phyloP scores from a whole-genome alignment of 306 rosid genomes.

The Lathyrus aphaca region DNA sequence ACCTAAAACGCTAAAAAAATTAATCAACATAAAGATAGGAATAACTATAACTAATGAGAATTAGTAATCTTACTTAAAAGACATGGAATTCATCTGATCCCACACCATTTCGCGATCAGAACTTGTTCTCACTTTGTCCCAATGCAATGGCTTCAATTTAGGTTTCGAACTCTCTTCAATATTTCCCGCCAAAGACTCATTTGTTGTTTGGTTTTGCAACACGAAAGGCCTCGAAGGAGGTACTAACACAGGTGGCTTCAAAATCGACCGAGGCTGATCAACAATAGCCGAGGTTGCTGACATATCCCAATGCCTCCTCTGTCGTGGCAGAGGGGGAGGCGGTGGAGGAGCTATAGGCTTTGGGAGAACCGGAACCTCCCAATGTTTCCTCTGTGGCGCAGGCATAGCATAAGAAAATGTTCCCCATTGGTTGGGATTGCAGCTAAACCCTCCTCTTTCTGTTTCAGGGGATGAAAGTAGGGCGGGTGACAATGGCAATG shows the following conservation, averaged over 20 bases:
- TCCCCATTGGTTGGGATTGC: background rate
- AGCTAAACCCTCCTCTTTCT: constrained; percentile 42
- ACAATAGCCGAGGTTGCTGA: constrained; percentile 27
- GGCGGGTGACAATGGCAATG: constrained; percentile 44
- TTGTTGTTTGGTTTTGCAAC: constrained; percentile 43
- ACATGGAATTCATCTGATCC: constrained; percentile 92
- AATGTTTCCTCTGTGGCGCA: constrained; percentile 41
- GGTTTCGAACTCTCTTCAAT: constrained; percentile 60
- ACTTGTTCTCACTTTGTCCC: constrained; percentile 97
- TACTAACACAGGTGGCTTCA: constrained; percentile 60
- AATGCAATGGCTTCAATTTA: constrained; percentile 80
- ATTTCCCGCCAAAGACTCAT: constrained; percentile 40
- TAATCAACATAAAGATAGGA: background rate
- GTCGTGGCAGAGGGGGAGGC: constrained; percentile 23
- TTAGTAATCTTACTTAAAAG: constrained; percentile 66
- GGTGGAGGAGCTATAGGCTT: constrained; percentile 22
- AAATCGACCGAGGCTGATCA: constrained; percentile 34
- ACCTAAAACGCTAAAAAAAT: background rate
- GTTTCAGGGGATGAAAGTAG: constrained; percentile 52
- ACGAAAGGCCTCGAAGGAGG: constrained; percentile 63
- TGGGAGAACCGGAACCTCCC: constrained; percentile 32
- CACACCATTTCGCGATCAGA: constrained; percentile 93
- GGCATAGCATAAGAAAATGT: constrained; percentile 7
- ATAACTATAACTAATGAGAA: background rate
- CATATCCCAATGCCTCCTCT: constrained; percentile 47